Conservation (phyloP, 192 early-diverging fungal genomes). For the Coemansia sp. region DNA sequence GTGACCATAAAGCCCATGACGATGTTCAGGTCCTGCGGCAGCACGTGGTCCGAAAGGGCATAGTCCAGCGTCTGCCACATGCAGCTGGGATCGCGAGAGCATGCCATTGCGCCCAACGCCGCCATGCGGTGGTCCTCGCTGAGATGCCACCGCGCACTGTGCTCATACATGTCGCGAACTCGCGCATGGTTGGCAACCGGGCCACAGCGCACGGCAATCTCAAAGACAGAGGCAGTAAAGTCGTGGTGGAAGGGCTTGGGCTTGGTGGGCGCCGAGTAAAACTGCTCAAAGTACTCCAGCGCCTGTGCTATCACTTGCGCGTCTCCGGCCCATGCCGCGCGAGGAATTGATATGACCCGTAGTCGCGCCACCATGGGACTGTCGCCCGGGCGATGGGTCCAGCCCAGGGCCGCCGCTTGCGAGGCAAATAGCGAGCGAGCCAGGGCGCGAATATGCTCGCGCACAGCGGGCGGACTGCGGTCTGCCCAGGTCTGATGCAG, state of each 20-base stretch:
- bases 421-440: conserved; percentile 55
- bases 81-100: conserved; percentile 41
- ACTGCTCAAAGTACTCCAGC: conserved; percentile 58
- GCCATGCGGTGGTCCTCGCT: conserved; percentile 58
- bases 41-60: conserved; percentile 34
- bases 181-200: conserved; percentile 40
- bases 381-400: conserved; percentile 57
- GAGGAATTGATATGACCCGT: conserved; percentile 61
- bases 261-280: conserved; percentile 56
- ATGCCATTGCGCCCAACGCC: conserved; percentile 59
- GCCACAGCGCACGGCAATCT: conserved; percentile 57
- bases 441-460: conserved; percentile 45
- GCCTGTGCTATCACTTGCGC: conserved; percentile 54
- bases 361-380: conserved; percentile 58
- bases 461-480: conserved; percentile 43
- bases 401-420: conserved; percentile 64
- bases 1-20: conserved; percentile 62
- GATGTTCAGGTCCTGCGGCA: conserved; percentile 50
- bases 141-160: conserved; percentile 44
- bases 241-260: conserved; percentile 55
- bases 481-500: conserved; percentile 55
- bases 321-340: conserved; percentile 62
- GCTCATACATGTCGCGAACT: conserved; percentile 48
- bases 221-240: conserved; percentile 58
- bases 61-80: conserved; percentile 39